A percentile compares a stretch with the other conserved stretches of the same genome.
These are phyloP conservation scores for Comarum palustre DNA, from an alignment of 306 rosid genomes.

Conservation along the genomic window DNA sequence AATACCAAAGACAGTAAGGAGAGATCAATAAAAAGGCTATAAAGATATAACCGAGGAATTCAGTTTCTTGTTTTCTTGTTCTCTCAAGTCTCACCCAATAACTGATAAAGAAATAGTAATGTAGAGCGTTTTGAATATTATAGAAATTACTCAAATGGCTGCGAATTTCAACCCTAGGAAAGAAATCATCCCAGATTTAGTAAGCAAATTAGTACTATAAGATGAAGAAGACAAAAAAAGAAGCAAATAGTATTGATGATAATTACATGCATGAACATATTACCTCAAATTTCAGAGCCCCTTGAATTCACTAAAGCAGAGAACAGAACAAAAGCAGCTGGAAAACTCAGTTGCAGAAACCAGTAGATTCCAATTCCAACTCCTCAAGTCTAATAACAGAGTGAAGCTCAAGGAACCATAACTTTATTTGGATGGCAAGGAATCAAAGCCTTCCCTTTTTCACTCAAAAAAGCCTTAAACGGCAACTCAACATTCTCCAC, in stretches of 20 bases:
- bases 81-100: background rate
- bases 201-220: slow-evolving; percentile 8
- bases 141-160: background rate
- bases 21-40: slow-evolving; percentile 24
- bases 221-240: slow-evolving; percentile 4
- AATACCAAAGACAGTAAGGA: slow-evolving; percentile 32
- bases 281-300: slow-evolving; percentile 40
- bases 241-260: slow-evolving; percentile 17
- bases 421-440: slow-evolving; percentile 65
- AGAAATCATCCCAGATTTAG: background rate
- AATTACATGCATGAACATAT: slow-evolving; percentile 27
- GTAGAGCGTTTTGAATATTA: background rate
- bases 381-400: slow-evolving; percentile 37
- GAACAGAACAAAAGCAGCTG: slow-evolving; percentile 33
- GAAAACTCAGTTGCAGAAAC: slow-evolving; percentile 27
- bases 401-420: slow-evolving; percentile 40
- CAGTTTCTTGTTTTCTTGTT: slow-evolving; percentile 2
- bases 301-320: slow-evolving; percentile 22
- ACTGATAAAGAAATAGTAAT: background rate
- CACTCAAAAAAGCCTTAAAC: slow-evolving; percentile 24
- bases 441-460: slow-evolving; percentile 48
- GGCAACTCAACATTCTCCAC: slow-evolving; percentile 32
- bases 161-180: background rate
- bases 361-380: slow-evolving; percentile 40
- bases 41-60: background rate